Evolutionary conservation across 2,329 filamentous ascomycete species (phyloP), one percentile per base, ranked within the genome.

Genomic region (Ilyonectria mors-panacis): DNA sequence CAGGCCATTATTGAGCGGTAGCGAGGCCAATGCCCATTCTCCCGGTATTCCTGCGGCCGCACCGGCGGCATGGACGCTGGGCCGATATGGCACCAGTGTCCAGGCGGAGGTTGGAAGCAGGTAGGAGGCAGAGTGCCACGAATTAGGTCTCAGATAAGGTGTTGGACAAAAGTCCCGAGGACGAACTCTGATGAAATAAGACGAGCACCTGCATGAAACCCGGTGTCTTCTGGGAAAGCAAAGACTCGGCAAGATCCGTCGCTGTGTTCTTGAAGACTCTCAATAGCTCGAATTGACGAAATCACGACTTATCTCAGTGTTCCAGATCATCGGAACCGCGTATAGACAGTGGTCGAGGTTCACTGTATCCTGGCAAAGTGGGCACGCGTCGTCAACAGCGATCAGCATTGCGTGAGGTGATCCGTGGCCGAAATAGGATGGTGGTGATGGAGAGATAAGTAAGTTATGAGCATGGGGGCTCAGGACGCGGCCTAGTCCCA

Each of bases 121-220:
- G 28, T 53, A 21, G 50, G n/a, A 35, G 30, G 12, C n/a, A 45
- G 30, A 53, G 30, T 53, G 19, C 33, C 28, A 53, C 30, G 30
- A 53, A 53, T 21, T 35, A 6, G 48, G 28, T 35, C 10, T 12
- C 50, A 37, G 50, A 53, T 53, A 53, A 53, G 50, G 30, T 53
- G 50, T n/a, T 37, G 30, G 8, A 53, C 50, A 53, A 53, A 53
- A 53, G 50, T 53, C 30, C 50, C 50, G 6, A 35, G 6, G 50
- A 10, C n/a, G 12, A 35, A 28, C 28, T 21, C 19, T 7, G 4
- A 19, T 15, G 30, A 8, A n/a, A 21, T 7, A 21, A 35, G n/a
- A 53, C n/a, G 39, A n/a, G 39, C n/a, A 15, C n/a, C 8, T 13
- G 5, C 47, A 21, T 15, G n/a, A 4, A 4, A 21, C n/a, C 15